Conservation (phyloP, 352 stramenopile species). For the Phytophthora nicotianae region DNA sequence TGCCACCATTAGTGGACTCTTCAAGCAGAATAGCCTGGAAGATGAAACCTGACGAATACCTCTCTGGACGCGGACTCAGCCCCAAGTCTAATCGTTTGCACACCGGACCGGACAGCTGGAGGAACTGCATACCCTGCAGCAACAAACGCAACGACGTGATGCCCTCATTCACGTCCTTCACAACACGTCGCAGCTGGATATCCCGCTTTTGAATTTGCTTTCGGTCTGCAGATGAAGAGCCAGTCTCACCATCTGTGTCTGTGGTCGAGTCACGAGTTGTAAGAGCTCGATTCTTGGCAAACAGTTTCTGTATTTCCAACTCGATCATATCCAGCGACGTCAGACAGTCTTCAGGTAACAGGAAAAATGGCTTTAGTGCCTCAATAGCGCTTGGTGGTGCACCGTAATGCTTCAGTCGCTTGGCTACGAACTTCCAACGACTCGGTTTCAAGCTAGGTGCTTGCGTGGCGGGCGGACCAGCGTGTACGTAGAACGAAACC, state of each 20-base stretch:
- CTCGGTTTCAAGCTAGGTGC: slow-evolving; percentile 65
- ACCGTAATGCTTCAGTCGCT: slow-evolving; percentile 71
- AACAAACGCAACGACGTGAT: slow-evolving; percentile 65
- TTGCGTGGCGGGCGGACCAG: slow-evolving; percentile 60
- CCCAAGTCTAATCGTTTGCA: slow-evolving; percentile 79
- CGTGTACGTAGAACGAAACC: slow-evolving; percentile 68
- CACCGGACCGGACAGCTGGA: slow-evolving; percentile 60
- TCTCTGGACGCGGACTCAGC: slow-evolving; percentile 72
- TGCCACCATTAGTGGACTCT: slow-evolving; percentile 22
- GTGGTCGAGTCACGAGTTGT: slow-evolving; percentile 27
- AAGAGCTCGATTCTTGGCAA: slow-evolving; percentile 46
- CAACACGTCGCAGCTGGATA: slow-evolving; percentile 55
- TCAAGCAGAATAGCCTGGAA: slow-evolving; percentile 81
- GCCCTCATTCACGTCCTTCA: slow-evolving; percentile 78
- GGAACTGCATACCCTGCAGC: slow-evolving; percentile 75
- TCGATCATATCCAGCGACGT: slow-evolving; percentile 73
- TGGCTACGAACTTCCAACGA: slow-evolving; percentile 76
- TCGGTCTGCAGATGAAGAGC: slow-evolving; percentile 26
- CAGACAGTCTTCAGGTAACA: slow-evolving; percentile 65
- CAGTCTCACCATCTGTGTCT: slow-evolving; percentile 13
- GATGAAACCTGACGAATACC: slow-evolving; percentile 82
- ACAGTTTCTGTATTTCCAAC: slow-evolving; percentile 65
- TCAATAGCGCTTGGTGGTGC: slow-evolving; percentile 56
- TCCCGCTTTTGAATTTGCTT: slow-evolving; percentile 79
- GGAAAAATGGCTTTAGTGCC: slow-evolving; percentile 74